These are phyloP conservation scores for Rhodomyrtus tomentosa DNA, from an alignment of 345 rosid species.

Conservation along the genomic window DNA sequence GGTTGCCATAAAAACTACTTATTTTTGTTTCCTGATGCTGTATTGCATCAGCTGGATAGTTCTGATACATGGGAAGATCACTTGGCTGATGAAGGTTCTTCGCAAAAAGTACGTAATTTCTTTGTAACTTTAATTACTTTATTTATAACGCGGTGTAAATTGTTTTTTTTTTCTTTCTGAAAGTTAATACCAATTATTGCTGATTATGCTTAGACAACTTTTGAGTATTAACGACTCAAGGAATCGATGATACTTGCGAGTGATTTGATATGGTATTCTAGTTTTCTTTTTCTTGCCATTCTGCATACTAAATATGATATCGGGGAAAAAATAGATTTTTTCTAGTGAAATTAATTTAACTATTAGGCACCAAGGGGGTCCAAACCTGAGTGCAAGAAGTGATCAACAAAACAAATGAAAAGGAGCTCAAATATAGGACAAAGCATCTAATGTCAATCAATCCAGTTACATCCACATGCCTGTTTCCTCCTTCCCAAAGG, in stretches of 20 bases:
- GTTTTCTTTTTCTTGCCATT: not conserved
- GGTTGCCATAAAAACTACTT: not conserved
- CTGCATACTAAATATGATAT: not conserved
- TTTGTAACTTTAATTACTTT: not conserved
- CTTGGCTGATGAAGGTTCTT: slow-evolving; percentile 16
- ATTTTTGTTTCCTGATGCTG: not conserved
- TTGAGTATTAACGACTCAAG: not conserved
- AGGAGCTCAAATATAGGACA: not conserved
- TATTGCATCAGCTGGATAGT: slow-evolving; percentile 39
- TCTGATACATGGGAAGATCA: slow-evolving; percentile 65
- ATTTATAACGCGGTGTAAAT: not conserved
- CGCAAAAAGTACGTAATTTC: slow-evolving; percentile 30
- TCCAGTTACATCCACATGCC: not conserved
- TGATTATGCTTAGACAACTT: not conserved
- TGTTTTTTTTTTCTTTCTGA: not conserved
- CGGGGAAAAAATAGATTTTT: not conserved
- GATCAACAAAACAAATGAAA: not conserved
- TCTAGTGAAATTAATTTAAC: not conserved
- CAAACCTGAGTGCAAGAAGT: not conserved
- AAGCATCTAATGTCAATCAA: not conserved
- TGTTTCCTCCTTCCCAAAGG: not conserved
- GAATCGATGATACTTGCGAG: not conserved
- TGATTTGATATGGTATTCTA: not conserved
- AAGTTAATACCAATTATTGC: not conserved
- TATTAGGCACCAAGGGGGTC: not conserved